Conservation (phyloP, 257 asterid species). For the Marsdenia floribunda region DNA sequence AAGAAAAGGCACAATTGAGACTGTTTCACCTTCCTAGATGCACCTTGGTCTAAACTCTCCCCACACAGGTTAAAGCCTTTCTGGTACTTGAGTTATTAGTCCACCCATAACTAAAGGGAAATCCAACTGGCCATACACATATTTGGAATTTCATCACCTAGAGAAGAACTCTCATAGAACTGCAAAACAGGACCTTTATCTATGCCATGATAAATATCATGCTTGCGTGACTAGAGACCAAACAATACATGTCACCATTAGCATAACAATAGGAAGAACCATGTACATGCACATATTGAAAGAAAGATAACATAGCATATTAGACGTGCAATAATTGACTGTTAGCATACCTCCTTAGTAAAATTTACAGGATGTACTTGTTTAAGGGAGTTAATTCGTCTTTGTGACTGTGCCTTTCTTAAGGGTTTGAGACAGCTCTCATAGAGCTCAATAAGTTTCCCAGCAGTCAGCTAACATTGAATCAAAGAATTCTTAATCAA, state of each 20-base stretch:
- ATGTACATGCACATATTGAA: background rate
- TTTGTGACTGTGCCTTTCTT: constrained; percentile 50
- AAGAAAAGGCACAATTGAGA: background rate
- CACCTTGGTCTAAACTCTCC: background rate
- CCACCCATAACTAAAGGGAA: background rate
- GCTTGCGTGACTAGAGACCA: background rate
- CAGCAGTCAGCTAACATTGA: constrained; percentile 57
- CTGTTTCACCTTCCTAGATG: background rate
- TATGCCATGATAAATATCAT: background rate
- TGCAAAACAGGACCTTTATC: background rate
- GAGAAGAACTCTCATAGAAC: background rate
- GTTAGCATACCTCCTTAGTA: constrained; percentile 63
- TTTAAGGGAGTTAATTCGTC: constrained; percentile 64
- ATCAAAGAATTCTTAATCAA: constrained; percentile 16
- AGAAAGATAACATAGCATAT: background rate
- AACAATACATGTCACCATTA: background rate
- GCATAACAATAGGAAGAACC: background rate
- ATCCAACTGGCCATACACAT: background rate
- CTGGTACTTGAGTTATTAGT: background rate
- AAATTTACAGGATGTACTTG: constrained; percentile 61
- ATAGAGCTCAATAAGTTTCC: constrained; percentile 58
- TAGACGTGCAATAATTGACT: background rate
- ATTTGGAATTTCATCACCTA: background rate
- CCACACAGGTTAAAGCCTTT: background rate
- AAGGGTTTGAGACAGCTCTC: constrained; percentile 55